Evolutionary conservation across 352 stramenopile species (phyloP).

Genomic region (Phytophthora constricta): DNA sequence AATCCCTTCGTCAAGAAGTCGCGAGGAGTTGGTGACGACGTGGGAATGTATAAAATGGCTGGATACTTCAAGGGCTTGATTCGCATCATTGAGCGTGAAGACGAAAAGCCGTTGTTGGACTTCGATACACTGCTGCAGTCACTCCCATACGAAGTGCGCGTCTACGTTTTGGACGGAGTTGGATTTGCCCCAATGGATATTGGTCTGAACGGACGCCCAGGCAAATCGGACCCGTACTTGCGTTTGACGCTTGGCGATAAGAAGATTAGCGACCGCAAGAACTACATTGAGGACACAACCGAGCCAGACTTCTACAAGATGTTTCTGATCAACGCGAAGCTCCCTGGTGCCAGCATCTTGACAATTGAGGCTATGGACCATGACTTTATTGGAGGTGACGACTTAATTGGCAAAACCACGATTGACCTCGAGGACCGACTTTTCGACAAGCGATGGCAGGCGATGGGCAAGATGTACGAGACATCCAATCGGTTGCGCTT

Average conservation of each 20-base stretch:
- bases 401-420: conserved; percentile 92
- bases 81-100: conserved; percentile 83
- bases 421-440: conserved; percentile 95
- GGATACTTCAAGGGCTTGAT: conserved; percentile 93
- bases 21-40: conserved; percentile 39
- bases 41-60: conserved; percentile 77
- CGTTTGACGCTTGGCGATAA: conserved; percentile 85
- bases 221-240: conserved; percentile 91
- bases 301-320: conserved; percentile 94
- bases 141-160: conserved; percentile 82
- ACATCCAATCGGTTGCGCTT: conserved; percentile 67
- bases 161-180: conserved; percentile 89
- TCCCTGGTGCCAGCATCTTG: conserved; percentile 88
- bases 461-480: conserved; percentile 87
- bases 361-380: conserved; percentile 92
- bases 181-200: conserved; percentile 91
- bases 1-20: conserved; percentile 81
- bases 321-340: conserved; percentile 81
- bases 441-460: conserved; percentile 91
- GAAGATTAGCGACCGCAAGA: conserved; percentile 90
- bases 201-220: conserved; percentile 76
- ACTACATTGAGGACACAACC: conserved; percentile 88
- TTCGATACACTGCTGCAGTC: conserved; percentile 70
- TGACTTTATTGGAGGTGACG: conserved; percentile 89
- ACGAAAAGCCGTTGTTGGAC: conserved; percentile 83